Conservation (phyloP, 345 rosid species). For the Boechera retrofracta region DNA sequence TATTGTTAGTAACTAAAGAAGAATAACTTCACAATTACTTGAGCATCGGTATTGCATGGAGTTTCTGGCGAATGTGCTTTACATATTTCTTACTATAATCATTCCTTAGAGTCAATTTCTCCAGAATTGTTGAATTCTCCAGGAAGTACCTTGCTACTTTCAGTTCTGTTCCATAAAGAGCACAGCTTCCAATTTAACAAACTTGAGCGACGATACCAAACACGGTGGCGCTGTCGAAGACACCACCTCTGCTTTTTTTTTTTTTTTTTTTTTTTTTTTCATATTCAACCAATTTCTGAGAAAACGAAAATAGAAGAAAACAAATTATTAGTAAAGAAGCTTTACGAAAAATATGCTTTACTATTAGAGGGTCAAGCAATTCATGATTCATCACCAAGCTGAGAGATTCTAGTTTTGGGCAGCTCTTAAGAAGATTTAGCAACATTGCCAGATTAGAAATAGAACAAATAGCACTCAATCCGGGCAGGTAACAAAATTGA, state of each 20-base stretch:
- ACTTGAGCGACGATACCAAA: background rate
- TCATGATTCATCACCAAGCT: background rate
- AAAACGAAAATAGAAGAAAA: background rate
- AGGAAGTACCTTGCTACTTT: background rate
- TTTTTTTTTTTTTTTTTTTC: fast-evolving
- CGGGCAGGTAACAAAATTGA: background rate
- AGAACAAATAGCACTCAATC: background rate
- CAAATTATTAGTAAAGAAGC: background rate
- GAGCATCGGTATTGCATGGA: background rate
- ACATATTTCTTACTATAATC: background rate
- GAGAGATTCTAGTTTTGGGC: background rate
- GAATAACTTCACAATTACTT: background rate
- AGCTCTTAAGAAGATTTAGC: background rate
- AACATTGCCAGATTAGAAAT: background rate
- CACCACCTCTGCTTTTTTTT: background rate
- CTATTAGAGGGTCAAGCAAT: background rate
- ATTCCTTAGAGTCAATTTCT: background rate
- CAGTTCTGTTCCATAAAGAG: background rate
- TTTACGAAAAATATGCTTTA: background rate
- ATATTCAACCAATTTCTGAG: background rate
- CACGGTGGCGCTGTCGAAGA: background rate
- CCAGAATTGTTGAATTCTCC: background rate
- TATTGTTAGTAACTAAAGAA: background rate
- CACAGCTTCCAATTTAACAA: background rate
- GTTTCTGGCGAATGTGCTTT: background rate